phyloP scores from a whole-genome alignment of 495 filamentous ascomycete species.

The Penicillium cinerascens region DNA sequence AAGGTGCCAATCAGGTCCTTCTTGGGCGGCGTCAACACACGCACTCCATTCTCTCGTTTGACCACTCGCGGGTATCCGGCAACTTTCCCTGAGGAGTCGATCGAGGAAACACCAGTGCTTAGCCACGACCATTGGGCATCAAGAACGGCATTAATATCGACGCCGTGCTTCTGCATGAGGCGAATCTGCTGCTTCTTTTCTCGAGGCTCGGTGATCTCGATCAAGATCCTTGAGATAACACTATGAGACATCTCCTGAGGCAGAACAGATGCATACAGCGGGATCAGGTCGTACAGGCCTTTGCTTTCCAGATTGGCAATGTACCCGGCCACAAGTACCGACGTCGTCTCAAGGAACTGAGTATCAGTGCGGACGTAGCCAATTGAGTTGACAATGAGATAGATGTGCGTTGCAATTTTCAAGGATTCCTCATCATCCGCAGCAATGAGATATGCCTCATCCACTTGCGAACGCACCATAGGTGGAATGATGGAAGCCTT shows the following conservation, averaged over 20 bases:
- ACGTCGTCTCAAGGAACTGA: conserved; percentile 30
- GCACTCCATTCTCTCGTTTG: conserved; percentile 31
- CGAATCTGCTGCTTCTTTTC: conserved; percentile 48
- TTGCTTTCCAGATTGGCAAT: conserved; percentile 69
- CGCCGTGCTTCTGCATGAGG: conserved; percentile 50
- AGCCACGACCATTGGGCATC: conserved; percentile 54
- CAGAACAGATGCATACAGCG: conserved; percentile 81
- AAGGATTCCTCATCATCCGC: conserved; percentile 42
- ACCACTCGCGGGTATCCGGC: conserved; percentile 33
- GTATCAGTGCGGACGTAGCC: conserved; percentile 35
- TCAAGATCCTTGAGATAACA: conserved; percentile 52
- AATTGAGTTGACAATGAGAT: conserved; percentile 40
- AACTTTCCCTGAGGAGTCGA: conserved; percentile 31
- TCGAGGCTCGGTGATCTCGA: conserved; percentile 57
- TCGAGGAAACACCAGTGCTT: conserved; percentile 23
- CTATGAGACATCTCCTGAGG: conserved; percentile 41
- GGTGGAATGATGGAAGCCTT: conserved; percentile 30
- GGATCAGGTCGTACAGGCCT: conserved; percentile 69
- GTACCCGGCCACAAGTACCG: conserved; percentile 63
- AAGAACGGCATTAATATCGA: conserved; percentile 53
- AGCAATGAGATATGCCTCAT: conserved; percentile 36
- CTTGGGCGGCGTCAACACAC: conserved; percentile 42
- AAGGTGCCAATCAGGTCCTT: conserved; percentile 64
- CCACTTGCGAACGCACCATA: conserved; percentile 23
- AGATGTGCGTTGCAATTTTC: conserved; percentile 47